These are phyloP conservation scores for Colletotrichum trifolii DNA, from an alignment of 2,329 filamentous ascomycete genomes.

Conservation along the genomic window DNA sequence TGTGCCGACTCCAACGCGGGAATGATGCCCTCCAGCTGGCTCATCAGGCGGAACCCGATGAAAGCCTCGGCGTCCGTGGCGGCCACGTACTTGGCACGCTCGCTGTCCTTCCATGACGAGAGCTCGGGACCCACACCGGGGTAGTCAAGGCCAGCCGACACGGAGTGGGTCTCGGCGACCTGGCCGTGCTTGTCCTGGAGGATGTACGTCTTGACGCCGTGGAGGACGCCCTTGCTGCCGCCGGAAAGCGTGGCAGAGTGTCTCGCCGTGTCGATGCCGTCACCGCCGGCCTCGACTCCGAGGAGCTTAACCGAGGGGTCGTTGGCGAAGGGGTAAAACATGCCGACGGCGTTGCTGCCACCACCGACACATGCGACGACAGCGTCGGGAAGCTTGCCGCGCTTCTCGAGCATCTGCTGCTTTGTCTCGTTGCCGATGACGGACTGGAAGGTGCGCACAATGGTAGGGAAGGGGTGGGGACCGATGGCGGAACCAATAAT, in stretches of 20 bases:
- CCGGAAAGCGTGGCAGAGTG: conserved; percentile 90
- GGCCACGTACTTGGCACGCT: conserved; percentile 87
- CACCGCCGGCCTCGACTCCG: conserved; percentile 94
- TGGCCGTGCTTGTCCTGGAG: conserved; percentile 94
- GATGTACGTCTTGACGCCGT: conserved; percentile 96
- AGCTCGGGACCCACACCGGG: conserved; percentile 96
- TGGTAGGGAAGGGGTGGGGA: conserved; percentile 96
- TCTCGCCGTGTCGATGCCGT: conserved; percentile 85
- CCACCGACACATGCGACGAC: conserved; percentile 97
- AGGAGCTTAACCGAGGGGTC: conserved; percentile 88
- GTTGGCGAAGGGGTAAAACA: conserved; percentile 96
- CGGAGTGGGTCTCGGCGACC: conserved; percentile 93
- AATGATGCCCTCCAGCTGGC: conserved; percentile 94
- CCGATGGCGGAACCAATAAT: conserved; percentile 98
- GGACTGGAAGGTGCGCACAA: conserved; percentile 96
- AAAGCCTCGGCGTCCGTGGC: conserved; percentile 94
- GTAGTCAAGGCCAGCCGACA: conserved; percentile 96
- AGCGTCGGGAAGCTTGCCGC: conserved; percentile 91
- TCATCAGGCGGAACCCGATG: conserved; percentile 84
- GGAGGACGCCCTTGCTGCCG: conserved; percentile 90
- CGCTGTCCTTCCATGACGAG: conserved; percentile 89
- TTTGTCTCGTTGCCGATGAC: conserved; percentile 97
- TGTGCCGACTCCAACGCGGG: conserved; percentile 94
- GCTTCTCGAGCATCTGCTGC: conserved; percentile 85
- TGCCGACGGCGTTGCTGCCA: conserved; percentile 93